Conservation (phyloP, 179 eudicot species). For the Vitellaria paradoxa region DNA sequence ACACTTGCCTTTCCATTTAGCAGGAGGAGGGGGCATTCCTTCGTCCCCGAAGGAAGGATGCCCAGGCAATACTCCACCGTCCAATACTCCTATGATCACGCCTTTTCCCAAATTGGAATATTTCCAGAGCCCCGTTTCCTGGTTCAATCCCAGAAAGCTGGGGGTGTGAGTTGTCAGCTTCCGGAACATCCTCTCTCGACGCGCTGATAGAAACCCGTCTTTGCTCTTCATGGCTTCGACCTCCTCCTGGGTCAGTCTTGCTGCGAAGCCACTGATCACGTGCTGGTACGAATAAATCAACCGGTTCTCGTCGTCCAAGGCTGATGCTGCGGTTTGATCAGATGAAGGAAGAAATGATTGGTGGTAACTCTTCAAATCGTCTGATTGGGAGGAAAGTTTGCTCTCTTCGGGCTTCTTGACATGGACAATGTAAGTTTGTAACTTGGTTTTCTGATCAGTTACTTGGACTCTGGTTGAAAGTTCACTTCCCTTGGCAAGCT, state of each 20-base stretch:
- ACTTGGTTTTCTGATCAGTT: not conserved
- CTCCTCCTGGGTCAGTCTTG: constrained; percentile 19
- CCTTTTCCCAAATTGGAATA: constrained; percentile 32
- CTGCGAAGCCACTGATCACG: constrained; percentile 30
- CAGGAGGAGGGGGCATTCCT: constrained; percentile 42
- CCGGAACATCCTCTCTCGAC: constrained; percentile 9
- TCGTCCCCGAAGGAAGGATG: constrained; percentile 37
- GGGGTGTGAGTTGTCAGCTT: constrained; percentile 29
- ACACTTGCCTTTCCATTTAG: constrained; percentile 42
- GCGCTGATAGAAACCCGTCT: constrained; percentile 21
- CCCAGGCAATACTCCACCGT: constrained; percentile 24
- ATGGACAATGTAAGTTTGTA: constrained; percentile 11
- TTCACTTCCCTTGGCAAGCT: constrained; percentile 10
- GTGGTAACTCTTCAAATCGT: constrained; percentile 4
- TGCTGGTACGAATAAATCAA: constrained; percentile 24
- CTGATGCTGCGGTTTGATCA: not conserved
- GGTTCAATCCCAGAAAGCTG: constrained; percentile 24
- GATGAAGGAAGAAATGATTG: constrained; percentile 14
- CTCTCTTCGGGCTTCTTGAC: not conserved
- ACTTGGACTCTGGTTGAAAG: not conserved
- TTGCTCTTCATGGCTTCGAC: constrained; percentile 23
- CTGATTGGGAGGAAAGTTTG: not conserved
- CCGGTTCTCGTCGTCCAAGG: constrained; percentile 4
- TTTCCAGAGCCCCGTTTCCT: constrained; percentile 24
- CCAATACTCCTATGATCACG: constrained; percentile 28